These are phyloP conservation scores for Cicer pinnatifidum DNA, from an alignment of 306 rosid species.

Conservation along the genomic window DNA sequence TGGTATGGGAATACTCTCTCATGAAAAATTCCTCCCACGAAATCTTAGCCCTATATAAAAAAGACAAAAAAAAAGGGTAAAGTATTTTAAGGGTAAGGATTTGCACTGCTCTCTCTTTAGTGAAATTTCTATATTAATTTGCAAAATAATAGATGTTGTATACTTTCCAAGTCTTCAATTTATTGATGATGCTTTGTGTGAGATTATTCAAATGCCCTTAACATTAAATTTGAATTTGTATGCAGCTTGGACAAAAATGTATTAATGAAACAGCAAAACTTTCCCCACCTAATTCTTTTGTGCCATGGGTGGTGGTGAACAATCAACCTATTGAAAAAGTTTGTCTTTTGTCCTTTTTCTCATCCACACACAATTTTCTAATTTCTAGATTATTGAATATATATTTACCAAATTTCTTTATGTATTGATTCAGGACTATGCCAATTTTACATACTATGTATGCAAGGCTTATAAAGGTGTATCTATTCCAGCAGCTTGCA, in stretches of 20 bases:
- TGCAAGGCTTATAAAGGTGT: constrained; percentile 52
- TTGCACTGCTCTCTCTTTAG: no score
- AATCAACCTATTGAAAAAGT: constrained; percentile 60
- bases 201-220: background rate
- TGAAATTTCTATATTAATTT: no score
- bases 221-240: constrained; percentile 24
- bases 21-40: no score
- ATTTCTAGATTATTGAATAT: constrained; percentile 8
- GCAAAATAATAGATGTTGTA: no score
- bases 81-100: no score
- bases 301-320: constrained; percentile 73
- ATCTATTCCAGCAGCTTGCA: constrained; percentile 38
- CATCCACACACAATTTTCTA: background rate
- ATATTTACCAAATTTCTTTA: constrained; percentile 26
- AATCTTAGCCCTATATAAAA: no score
- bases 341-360: constrained; percentile 22
- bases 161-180: no score
- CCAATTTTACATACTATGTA: constrained; percentile 45
- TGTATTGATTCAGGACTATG: constrained; percentile 51
- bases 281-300: constrained; percentile 49
- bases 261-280: constrained; percentile 51
- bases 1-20: no score
- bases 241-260: constrained; percentile 57
- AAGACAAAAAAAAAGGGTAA: no score
- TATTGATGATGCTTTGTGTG: background rate